A percentile compares a stretch with the other conserved stretches of the same genome.
Conservation (phyloP, 257 asterid genomes). For the Scutellaria barbata region DNA sequence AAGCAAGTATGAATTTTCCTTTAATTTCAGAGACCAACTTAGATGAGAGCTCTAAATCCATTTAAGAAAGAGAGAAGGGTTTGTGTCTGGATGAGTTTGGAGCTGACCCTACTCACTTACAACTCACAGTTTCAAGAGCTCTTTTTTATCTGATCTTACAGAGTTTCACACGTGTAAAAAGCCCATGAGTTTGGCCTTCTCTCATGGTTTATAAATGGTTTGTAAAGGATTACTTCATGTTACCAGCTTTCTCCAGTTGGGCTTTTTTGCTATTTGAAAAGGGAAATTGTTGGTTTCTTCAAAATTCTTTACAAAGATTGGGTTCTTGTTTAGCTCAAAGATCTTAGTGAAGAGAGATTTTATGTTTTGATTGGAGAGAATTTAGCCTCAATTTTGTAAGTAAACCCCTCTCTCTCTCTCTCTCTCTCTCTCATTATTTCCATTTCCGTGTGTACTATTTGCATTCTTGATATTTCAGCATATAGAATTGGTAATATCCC, state of each 20-base stretch:
- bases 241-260: conserved; percentile 41
- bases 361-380: conserved; percentile 36
- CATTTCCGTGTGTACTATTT: no score
- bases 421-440: no score
- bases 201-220: conserved; percentile 43
- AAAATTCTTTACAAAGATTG: conserved; percentile 26
- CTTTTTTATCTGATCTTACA: conserved; percentile 58
- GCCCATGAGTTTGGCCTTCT: conserved; percentile 59
- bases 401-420: neutral
- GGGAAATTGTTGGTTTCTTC: conserved; percentile 26
- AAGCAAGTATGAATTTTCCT: neutral
- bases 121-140: conserved; percentile 39
- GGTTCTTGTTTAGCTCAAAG: conserved; percentile 38
- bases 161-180: conserved; percentile 58
- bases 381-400: conserved; percentile 45
- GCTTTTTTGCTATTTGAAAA: conserved; percentile 24
- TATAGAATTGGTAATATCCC: neutral
- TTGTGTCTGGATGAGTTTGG: no score
- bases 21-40: neutral
- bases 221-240: conserved; percentile 40
- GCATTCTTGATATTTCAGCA: no score
- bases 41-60: no score
- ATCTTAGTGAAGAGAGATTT: conserved; percentile 7
- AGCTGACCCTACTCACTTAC: neutral
- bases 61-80: no score